Evolutionary conservation across 495 filamentous ascomycete genomes (phyloP), one percentile per base, ranked within the genome.

Genomic region (Aspergillus heteromorphus): DNA sequence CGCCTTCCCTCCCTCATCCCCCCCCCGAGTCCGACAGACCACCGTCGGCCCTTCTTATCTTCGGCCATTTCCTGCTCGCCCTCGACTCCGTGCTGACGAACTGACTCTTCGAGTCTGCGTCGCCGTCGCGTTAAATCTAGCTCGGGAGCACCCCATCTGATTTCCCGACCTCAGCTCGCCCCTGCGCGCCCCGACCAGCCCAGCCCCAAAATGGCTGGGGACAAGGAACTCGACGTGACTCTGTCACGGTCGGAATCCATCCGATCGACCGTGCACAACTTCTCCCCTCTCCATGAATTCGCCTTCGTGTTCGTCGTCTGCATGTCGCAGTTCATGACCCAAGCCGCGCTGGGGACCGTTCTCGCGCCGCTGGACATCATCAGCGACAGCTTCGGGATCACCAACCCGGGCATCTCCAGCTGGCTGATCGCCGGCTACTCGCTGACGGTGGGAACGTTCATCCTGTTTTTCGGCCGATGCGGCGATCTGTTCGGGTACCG

Each of bases 361-460:
- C 65, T 81, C 16, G 67, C 65, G 0, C 73, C 76, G 6, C 62
- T 73, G 4, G 65, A 71, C 43, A 60, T 70, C 42, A 82, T 83
- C 56, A 74, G 74, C 16, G 59, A 66, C 9, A 68, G 63, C 34
- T 81, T 83, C 48, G 67, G 63, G 36, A 68, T 69, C 51, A 64
- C 34, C 1, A 71, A 79, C 29, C 65, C 70, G 1, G 74, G 69
- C 18, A 49, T 64, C 6, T 48, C 76, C 11, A 71, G 69, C 40
- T 86, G 83, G 84, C 78, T 79, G 29, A 65, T 82, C 41, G 82
- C 82, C 2, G 76, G 70, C 0, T 86, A 84, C 63, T 74, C 73
- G 25, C 66, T 87, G 40, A 84, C 83, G 0, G 76, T 82, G 17
- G 83, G 83, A 25, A 84, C 83, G 6, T 87, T 87, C 56, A 84